Evolutionary conservation across 768 basidiomycete genomes (phyloP).

Genomic region (Ephemerocybe angulata): DNA sequence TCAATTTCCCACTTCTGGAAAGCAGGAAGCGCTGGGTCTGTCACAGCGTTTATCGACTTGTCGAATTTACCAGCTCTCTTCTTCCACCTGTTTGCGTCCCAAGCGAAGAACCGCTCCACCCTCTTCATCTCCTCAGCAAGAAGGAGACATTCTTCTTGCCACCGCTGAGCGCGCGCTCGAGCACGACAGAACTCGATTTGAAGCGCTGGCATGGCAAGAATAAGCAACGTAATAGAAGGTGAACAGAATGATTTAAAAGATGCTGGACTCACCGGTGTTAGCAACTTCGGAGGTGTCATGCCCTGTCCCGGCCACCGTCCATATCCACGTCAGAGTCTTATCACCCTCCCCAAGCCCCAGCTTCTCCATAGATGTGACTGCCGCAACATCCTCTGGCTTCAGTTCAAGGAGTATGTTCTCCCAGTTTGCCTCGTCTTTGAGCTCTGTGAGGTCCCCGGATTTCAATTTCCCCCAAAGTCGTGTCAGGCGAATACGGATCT

Average conservation of each 20-base stretch:
- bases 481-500: slow-evolving; percentile 6
- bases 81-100: slow-evolving; percentile 18
- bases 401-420: too few species aligned
- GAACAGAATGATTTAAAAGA: not conserved
- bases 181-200: slow-evolving; percentile 29
- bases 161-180: slow-evolving; percentile 25
- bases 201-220: slow-evolving; percentile 16
- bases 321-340: too few species aligned
- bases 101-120: slow-evolving; percentile 15
- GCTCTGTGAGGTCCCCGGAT: slow-evolving; percentile 11
- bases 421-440: slow-evolving; percentile 15
- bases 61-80: not conserved
- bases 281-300: too few species aligned
- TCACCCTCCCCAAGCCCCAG: slow-evolving; percentile 16
- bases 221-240: not conserved
- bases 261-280: slow-evolving; percentile 9
- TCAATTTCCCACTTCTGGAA: not conserved
- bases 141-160: slow-evolving; percentile 32
- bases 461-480: slow-evolving; percentile 1
- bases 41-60: not conserved
- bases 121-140: slow-evolving; percentile 34
- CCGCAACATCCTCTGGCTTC: too few species aligned
- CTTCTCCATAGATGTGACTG: too few species aligned
- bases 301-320: too few species aligned
- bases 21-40: not conserved